Evolutionary conservation across 768 basidiomycete species (phyloP).

Genomic region (Lentinula lateritia): DNA sequence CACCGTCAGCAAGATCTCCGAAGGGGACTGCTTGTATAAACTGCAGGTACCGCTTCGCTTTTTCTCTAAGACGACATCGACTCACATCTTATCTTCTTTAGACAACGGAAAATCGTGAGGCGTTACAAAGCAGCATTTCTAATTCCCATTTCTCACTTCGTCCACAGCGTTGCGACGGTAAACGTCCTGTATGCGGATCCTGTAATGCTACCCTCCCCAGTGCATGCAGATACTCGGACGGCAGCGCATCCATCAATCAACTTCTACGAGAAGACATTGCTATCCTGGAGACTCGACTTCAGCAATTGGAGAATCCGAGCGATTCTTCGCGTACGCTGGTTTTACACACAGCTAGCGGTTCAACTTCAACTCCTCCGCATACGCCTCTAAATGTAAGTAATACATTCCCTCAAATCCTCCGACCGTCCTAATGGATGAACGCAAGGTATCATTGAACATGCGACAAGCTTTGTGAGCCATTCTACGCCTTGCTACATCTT

Average conservation of each 20-base stretch:
- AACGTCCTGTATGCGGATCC: constrained; percentile 13
- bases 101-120: constrained; percentile 6
- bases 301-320: constrained; percentile 25
- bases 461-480: constrained; percentile 10
- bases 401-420: not conserved
- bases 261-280: constrained; percentile 25
- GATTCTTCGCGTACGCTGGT: constrained; percentile 12
- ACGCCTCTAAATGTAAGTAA: constrained; percentile 5
- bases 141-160: not conserved
- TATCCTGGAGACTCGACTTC: constrained; percentile 30
- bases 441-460: constrained; percentile 4
- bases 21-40: constrained; percentile 13
- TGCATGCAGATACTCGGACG: constrained; percentile 16
- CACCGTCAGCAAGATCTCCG: not conserved
- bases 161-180: constrained; percentile 16
- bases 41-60: constrained; percentile 10
- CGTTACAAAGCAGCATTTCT: not conserved
- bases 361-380: constrained; percentile 4
- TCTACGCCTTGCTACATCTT: not conserved
- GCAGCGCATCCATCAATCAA: constrained; percentile 7
- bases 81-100: not conserved
- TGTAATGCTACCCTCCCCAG: constrained; percentile 12
- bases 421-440: not conserved
- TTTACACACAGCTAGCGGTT: constrained; percentile 19
- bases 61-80: not conserved